These are phyloP conservation scores for Cenchrus fungigraminus DNA, from an alignment of 176 grass and related monocot genomes.

Conservation along the genomic window DNA sequence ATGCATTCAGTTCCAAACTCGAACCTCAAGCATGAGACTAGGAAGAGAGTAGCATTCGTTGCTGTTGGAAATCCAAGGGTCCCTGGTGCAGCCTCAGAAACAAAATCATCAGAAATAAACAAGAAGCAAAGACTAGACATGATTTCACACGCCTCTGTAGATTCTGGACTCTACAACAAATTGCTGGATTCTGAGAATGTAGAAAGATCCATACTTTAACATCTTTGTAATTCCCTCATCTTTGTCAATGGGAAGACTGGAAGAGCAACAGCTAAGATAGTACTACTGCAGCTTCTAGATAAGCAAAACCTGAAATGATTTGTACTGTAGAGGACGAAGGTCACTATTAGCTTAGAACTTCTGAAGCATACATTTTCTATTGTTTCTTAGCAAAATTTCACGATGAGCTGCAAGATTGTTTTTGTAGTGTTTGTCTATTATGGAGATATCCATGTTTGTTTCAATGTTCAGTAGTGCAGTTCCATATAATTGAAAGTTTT, in stretches of 20 bases:
- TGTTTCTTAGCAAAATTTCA: neutral
- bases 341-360: neutral
- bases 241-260: neutral
- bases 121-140: conserved; percentile 57
- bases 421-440: neutral
- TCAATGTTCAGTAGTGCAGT: neutral
- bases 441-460: neutral
- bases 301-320: neutral
- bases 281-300: neutral
- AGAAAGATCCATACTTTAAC: conserved; percentile 35
- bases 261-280: neutral
- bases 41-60: conserved; percentile 63
- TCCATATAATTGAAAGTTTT: neutral
- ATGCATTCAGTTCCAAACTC: conserved; percentile 5
- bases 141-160: conserved; percentile 8
- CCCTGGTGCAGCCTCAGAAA: neutral
- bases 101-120: conserved; percentile 15
- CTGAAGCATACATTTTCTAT: neutral
- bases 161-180: conserved; percentile 38
- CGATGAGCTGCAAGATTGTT: neutral
- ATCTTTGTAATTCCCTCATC: neutral
- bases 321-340: neutral
- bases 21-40: conserved; percentile 39
- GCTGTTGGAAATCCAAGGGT: conserved; percentile 49
- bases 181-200: conserved; percentile 28